Conservation (phyloP, 208 protist genomes). For the Baffinella frigidus region DNA sequence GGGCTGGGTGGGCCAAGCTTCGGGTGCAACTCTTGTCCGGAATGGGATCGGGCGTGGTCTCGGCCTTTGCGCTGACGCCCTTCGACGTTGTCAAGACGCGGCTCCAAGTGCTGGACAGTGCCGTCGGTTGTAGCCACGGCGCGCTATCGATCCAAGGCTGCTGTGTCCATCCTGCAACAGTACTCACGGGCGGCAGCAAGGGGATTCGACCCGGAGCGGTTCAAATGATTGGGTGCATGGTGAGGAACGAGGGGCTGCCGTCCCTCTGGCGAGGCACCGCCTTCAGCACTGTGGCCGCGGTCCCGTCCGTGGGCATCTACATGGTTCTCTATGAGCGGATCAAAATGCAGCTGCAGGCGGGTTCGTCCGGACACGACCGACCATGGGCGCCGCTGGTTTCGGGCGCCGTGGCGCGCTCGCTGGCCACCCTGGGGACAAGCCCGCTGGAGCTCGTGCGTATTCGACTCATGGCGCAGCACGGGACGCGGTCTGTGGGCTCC, state of each 20-base stretch:
- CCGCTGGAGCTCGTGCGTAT: conserved; percentile 30
- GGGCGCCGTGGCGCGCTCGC: not conserved
- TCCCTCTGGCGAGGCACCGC: conserved; percentile 5
- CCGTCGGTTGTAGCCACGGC: not conserved
- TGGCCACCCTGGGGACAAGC: not conserved
- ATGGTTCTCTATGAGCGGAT: conserved; percentile 25
- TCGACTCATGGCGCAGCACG: conserved; percentile 3
- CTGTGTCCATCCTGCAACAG: not conserved
- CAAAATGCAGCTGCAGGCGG: not conserved
- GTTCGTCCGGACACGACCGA: not conserved
- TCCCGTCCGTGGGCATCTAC: conserved; percentile 50
- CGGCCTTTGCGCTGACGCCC: not conserved
- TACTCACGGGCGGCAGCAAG: not conserved
- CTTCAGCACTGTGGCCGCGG: not conserved
- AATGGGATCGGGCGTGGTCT: not conserved
- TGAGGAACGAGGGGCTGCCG: not conserved
- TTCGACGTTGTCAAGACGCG: conserved; percentile 53
- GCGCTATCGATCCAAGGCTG: no score
- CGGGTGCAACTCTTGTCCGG: not conserved
- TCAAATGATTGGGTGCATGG: not conserved
- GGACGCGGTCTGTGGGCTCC: not conserved
- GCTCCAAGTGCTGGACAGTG: not conserved
- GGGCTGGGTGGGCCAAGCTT: no score
- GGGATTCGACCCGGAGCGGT: not conserved
- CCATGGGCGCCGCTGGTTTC: not conserved